Percentiles rank a stretch among this genome's conserved stretches.
Evolutionary conservation across 169 alveolate genomes (phyloP).

Genomic region (Plasmodium fragile): DNA sequence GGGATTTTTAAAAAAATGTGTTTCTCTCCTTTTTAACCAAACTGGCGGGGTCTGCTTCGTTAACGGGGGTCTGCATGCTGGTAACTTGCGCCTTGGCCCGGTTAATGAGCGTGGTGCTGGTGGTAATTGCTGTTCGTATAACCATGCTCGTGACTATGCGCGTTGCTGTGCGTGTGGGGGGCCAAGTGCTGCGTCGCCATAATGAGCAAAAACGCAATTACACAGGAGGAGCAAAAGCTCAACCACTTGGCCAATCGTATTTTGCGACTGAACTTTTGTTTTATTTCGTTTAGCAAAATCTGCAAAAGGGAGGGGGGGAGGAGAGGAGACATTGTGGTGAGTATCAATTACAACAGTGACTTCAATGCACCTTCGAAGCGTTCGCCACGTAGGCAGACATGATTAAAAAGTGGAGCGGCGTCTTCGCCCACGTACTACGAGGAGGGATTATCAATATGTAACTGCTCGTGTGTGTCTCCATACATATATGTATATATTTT

Average conservation of each 20-base stretch:
- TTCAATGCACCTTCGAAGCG: too few relatives aligned
- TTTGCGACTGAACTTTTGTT: slow-evolving; percentile 26
- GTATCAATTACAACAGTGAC: too few relatives aligned
- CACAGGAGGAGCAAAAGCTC: slow-evolving; percentile 47
- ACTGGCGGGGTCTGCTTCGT: neutral
- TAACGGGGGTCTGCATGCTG: neutral
- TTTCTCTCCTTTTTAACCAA: neutral
- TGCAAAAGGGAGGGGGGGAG: neutral
- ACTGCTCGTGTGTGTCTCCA: neutral
- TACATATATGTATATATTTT: neutral
- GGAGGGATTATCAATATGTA: neutral
- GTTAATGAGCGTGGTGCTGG: neutral
- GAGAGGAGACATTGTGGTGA: neutral
- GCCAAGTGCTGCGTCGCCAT: slow-evolving; percentile 1
- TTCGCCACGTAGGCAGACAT: neutral
- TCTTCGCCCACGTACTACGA: too few relatives aligned
- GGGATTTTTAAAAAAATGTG: neutral
- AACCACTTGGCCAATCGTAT: slow-evolving; percentile 50
- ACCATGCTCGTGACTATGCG: neutral
- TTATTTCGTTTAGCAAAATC: slow-evolving; percentile 60
- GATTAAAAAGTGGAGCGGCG: too few relatives aligned
- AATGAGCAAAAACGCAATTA: slow-evolving; percentile 41
- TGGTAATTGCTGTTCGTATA: neutral
- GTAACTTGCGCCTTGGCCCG: neutral
- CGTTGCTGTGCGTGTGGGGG: slow-evolving; percentile 29